phyloP scores from a whole-genome alignment of 768 basidiomycete genomes.

The Suillus subluteus region DNA sequence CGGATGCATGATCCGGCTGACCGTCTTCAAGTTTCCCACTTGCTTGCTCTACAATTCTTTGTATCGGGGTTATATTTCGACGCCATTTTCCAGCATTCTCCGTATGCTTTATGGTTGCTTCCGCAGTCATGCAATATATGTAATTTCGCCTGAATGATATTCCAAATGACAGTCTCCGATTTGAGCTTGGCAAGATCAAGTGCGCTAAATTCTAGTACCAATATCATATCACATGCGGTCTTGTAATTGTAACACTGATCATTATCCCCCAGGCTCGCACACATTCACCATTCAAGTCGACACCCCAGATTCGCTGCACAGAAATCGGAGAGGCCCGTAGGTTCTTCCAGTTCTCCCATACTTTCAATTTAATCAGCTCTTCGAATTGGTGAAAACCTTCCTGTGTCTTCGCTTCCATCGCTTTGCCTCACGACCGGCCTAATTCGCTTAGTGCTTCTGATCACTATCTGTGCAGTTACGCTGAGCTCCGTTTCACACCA shows the following conservation, averaged over 20 bases:
- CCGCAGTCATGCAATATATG: not conserved
- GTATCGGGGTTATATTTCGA: not conserved
- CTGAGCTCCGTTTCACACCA: not conserved
- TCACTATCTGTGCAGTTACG: not conserved
- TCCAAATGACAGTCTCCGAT: not conserved
- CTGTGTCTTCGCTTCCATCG: not conserved
- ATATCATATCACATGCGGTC: not conserved
- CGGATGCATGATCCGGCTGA: conserved; percentile 47
- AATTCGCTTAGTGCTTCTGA: not conserved
- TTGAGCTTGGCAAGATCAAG: not conserved
- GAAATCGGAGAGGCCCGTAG: not conserved
- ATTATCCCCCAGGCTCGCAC: not conserved
- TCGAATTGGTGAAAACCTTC: not conserved
- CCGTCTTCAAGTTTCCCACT: not conserved
- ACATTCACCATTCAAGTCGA: not conserved
- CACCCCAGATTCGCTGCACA: not conserved
- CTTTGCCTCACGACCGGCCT: conserved; percentile 1
- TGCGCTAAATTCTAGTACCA: not conserved
- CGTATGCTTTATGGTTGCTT: not conserved
- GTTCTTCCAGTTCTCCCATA: not conserved
- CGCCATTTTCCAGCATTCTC: not conserved
- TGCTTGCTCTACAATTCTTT: not conserved
- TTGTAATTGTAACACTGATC: not conserved
- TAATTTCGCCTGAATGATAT: not conserved
- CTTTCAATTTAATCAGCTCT: conserved; percentile 1